These are phyloP conservation scores for Cercophora newfieldiana DNA, from an alignment of 495 filamentous ascomycete species.

Conservation along the genomic window DNA sequence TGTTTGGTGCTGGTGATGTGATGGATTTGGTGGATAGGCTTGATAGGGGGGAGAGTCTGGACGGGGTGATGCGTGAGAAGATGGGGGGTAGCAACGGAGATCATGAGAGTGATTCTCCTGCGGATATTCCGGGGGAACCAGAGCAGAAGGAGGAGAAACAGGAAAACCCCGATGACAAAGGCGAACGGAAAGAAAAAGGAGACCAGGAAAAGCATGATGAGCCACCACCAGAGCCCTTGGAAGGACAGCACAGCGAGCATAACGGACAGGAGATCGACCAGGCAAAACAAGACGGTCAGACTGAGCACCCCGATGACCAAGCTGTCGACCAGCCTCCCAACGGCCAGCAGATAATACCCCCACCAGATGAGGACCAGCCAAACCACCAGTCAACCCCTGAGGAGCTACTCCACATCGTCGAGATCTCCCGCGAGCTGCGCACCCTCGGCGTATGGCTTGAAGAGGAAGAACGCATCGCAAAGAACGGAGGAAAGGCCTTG, in stretches of 20 bases:
- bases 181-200: too few species aligned
- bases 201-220: too few species aligned
- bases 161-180: too few species aligned
- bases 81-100: neutral
- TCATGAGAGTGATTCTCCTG: neutral
- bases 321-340: neutral
- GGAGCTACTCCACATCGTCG: neutral
- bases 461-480: neutral
- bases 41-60: neutral
- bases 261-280: neutral
- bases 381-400: neutral
- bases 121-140: too few species aligned
- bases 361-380: neutral
- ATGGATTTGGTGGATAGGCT: slow-evolving; percentile 1
- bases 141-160: neutral
- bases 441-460: neutral
- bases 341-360: neutral
- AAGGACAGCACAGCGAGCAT: neutral
- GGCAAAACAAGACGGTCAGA: neutral
- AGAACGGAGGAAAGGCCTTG: neutral
- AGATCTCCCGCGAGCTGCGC: slow-evolving; percentile 1
- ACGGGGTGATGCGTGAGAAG: neutral
- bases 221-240: too few species aligned
- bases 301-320: neutral
- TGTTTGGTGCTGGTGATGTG: slow-evolving; percentile 9